A percentile compares a stretch with the other conserved stretches of the same genome.
Evolutionary conservation across 768 basidiomycete species (phyloP).

Genomic region (Tricholoma sp.): DNA sequence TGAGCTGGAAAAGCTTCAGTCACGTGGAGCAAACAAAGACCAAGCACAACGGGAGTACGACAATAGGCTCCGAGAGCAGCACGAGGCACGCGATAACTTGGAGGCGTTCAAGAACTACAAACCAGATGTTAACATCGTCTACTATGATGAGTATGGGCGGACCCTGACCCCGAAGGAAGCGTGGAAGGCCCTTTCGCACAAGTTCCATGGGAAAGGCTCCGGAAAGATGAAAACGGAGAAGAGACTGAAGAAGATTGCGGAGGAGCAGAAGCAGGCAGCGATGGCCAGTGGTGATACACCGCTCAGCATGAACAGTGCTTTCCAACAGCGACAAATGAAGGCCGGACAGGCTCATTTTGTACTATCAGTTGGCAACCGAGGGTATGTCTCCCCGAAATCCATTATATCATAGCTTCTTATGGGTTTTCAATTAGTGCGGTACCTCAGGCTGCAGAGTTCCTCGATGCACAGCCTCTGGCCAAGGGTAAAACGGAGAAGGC

Average conservation of each 20-base stretch:
- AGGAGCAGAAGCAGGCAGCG: slow-evolving; percentile 90
- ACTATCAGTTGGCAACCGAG: slow-evolving; percentile 88
- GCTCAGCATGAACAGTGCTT: slow-evolving; percentile 90
- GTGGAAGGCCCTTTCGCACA: slow-evolving; percentile 96
- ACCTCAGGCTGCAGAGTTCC: slow-evolving; percentile 77
- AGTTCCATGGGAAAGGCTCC: slow-evolving; percentile 97
- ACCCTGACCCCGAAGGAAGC: slow-evolving; percentile 89
- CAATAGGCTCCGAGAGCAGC: slow-evolving; percentile 86
- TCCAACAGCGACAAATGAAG: slow-evolving; percentile 90
- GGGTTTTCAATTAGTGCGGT: slow-evolving; percentile 53
- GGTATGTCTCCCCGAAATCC: slow-evolving; percentile 42
- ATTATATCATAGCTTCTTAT: slow-evolving; percentile 6
- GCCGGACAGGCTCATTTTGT: slow-evolving; percentile 96
- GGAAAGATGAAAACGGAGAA: slow-evolving; percentile 98
- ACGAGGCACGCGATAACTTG: slow-evolving; percentile 77
- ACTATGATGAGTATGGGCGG: slow-evolving; percentile 95
- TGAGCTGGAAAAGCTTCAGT: slow-evolving; percentile 72
- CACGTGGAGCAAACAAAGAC: slow-evolving; percentile 81
- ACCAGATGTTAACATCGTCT: slow-evolving; percentile 93
- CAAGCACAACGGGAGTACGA: slow-evolving; percentile 94
- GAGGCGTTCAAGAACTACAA: slow-evolving; percentile 92
- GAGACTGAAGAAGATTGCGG: slow-evolving; percentile 92
- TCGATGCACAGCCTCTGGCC: slow-evolving; percentile 74
- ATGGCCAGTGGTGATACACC: slow-evolving; percentile 97
- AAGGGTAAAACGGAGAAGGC: slow-evolving; percentile 82